phyloP scores from a whole-genome alignment of 106 monocot genomes.

The Dendrobium officinale region DNA sequence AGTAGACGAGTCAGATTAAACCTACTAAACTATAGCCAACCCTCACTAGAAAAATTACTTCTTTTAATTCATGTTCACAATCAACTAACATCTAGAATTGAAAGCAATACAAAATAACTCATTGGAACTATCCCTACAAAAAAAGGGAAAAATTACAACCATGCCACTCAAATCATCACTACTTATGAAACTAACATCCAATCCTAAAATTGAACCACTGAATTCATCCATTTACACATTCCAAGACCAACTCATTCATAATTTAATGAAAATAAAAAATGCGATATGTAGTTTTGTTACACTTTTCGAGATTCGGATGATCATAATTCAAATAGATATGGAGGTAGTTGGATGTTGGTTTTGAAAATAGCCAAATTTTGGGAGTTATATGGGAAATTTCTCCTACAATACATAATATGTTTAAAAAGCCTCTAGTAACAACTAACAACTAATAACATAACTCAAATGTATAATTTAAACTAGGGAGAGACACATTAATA shows the following conservation, averaged over 20 bases:
- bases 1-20: not conserved
- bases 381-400: not conserved
- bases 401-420: not conserved
- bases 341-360: not conserved
- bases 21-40: not conserved
- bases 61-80: not conserved
- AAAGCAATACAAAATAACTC: not conserved
- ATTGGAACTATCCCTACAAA: not conserved
- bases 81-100: not conserved
- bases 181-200: not conserved
- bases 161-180: not conserved
- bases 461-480: not conserved
- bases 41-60: not conserved
- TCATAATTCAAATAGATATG: not conserved
- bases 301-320: not conserved
- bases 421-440: not conserved
- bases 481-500: not conserved
- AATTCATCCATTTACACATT: not conserved
- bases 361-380: not conserved
- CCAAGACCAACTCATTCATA: not conserved
- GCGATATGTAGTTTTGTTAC: not conserved
- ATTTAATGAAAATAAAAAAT: not conserved
- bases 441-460: not conserved
- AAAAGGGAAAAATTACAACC: not conserved
- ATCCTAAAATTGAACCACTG: not conserved